Conservation (phyloP, 2,329 filamentous ascomycete species). For the Aspergillus sojae region DNA sequence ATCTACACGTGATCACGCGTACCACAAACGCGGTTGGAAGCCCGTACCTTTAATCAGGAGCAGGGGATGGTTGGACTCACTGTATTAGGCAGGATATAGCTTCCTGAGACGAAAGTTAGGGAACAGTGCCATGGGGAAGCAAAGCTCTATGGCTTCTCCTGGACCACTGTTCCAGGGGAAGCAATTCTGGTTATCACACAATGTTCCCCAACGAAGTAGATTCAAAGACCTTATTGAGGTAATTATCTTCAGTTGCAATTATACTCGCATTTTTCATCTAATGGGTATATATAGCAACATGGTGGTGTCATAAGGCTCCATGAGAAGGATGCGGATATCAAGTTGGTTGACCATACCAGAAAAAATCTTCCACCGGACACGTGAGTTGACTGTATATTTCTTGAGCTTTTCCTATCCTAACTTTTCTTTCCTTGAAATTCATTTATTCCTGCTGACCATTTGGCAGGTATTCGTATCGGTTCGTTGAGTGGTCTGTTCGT, state of each 20-base stretch:
- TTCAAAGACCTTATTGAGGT: conserved; percentile 54
- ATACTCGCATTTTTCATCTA: not conserved
- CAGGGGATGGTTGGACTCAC: not conserved
- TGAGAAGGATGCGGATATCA: conserved; percentile 60
- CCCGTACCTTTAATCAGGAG: not conserved
- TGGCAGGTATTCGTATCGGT: conserved; percentile 58
- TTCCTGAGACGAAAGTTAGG: not conserved
- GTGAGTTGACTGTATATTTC: conserved; percentile 29
- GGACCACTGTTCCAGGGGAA: conserved; percentile 53
- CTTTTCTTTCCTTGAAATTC: conserved; percentile 2
- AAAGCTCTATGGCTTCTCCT: not conserved
- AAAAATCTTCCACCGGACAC: conserved; percentile 54
- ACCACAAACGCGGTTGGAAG: not conserved
- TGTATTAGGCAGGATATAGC: not conserved
- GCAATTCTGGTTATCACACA: conserved; percentile 62
- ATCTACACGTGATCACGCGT: conserved; percentile 32
- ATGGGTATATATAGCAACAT: conserved; percentile 44
- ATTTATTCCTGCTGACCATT: conserved; percentile 13
- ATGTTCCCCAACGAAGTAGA: conserved; percentile 53
- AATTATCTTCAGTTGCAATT: not conserved
- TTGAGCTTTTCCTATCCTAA: not conserved
- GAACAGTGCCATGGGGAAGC: not conserved
- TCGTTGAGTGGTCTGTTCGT: conserved; percentile 58
- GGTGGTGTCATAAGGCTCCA: conserved; percentile 57
- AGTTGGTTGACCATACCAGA: conserved; percentile 61